These are phyloP conservation scores for Penicillium fuscoglaucum DNA, from an alignment of 2,329 filamentous ascomycete genomes.

Conservation along the genomic window DNA sequence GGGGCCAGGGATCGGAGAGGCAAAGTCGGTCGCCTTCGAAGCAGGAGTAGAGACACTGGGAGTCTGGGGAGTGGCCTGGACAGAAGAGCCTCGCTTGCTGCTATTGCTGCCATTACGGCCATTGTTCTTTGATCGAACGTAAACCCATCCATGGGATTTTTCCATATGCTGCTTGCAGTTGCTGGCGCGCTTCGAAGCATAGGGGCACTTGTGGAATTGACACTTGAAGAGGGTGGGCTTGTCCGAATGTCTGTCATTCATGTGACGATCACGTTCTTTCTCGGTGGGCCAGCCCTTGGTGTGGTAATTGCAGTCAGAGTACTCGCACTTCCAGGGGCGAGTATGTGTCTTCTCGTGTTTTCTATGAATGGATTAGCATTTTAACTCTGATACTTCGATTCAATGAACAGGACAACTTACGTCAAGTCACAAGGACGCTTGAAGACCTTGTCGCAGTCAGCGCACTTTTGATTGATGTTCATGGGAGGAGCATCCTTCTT, in stretches of 20 bases:
- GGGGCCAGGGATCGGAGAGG: conserved; percentile 48
- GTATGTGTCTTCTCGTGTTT: conserved; percentile 99
- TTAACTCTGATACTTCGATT: not conserved
- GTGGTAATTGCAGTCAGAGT: conserved; percentile 83
- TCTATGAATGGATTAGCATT: conserved; percentile 27
- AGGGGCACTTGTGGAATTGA: conserved; percentile 77
- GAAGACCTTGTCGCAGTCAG: conserved; percentile 87
- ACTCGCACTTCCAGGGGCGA: conserved; percentile 89
- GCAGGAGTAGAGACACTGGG: conserved; percentile 64
- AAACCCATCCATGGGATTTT: conserved; percentile 89
- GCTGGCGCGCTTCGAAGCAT: conserved; percentile 91
- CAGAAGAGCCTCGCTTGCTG: conserved; percentile 43
- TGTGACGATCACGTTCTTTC: conserved; percentile 93
- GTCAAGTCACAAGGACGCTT: conserved; percentile 96
- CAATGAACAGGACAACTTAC: conserved; percentile 27
- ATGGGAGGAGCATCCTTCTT: conserved; percentile 90
- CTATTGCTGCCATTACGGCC: conserved; percentile 64
- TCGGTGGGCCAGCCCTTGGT: conserved; percentile 92
- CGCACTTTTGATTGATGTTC: conserved; percentile 78
- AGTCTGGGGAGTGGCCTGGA: conserved; percentile 58
- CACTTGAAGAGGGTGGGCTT: conserved; percentile 82
- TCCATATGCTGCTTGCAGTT: conserved; percentile 99
- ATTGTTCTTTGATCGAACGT: conserved; percentile 89
- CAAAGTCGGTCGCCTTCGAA: conserved; percentile 55
- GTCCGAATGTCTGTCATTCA: conserved; percentile 91